Percentiles rank a stretch among this genome's conserved stretches.
phyloP scores from a whole-genome alignment of 2,329 filamentous ascomycete species.

The Acrodontium crateriforme region DNA sequence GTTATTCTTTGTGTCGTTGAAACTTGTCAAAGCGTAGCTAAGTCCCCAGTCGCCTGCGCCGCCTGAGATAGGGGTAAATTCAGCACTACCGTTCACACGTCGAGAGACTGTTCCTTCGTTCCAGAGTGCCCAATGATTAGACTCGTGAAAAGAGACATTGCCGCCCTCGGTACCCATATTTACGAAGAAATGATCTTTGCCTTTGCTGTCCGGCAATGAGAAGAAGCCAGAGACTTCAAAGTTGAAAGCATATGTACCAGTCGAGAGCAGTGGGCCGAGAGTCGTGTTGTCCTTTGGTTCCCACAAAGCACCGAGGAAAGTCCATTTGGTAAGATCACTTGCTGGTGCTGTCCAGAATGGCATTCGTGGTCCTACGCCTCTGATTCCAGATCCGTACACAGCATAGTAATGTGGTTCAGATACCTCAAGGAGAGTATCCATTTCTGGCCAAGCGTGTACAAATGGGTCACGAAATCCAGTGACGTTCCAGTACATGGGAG shows the following conservation, averaged over 20 bases:
- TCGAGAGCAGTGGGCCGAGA: conserved; percentile 29
- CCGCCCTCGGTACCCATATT: conserved; percentile 29
- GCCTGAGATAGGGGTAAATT: conserved; percentile 31
- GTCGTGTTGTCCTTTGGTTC: conserved; percentile 29
- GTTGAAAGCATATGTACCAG: conserved; percentile 33
- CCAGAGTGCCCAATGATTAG: conserved; percentile 32
- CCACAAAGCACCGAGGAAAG: conserved; percentile 33
- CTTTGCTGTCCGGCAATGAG: conserved; percentile 29
- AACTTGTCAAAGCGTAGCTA: conserved; percentile 32
- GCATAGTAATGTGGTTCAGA: conserved; percentile 32
- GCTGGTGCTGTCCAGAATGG: conserved; percentile 34
- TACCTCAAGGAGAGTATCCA: conserved; percentile 29
- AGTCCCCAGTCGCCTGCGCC: conserved; percentile 32
- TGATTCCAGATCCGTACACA: conserved; percentile 34
- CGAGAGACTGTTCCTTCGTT: conserved; percentile 30
- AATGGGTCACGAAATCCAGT: conserved; percentile 29
- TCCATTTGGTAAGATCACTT: conserved; percentile 32
- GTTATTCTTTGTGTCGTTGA: conserved; percentile 36
- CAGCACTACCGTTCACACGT: conserved; percentile 30
- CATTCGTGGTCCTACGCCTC: conserved; percentile 32
- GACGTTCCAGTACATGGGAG: conserved; percentile 32
- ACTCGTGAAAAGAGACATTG: conserved; percentile 28
- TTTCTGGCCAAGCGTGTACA: conserved; percentile 23
- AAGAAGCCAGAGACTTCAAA: conserved; percentile 37
- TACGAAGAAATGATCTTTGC: conserved; percentile 31